Evolutionary conservation across 1,284 basidiomycete genomes (phyloP).

Genomic region (Kwoniella shivajii): DNA sequence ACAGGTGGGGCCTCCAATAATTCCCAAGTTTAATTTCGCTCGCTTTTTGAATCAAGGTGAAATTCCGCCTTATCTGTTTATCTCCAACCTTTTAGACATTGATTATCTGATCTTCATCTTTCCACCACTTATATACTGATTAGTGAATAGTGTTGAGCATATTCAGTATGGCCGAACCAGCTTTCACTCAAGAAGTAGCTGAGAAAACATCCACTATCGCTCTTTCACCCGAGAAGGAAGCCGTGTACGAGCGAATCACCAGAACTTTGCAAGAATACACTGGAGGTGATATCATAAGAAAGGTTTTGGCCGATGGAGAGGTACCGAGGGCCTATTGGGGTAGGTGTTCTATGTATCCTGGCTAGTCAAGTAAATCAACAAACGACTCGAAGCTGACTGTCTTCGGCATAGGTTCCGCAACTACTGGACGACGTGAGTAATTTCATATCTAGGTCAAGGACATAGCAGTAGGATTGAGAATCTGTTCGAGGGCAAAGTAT

Average conservation of each 20-base stretch:
- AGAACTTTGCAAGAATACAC: conserved; percentile 85
- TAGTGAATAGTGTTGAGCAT: background rate
- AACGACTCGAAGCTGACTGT: conserved; percentile 12
- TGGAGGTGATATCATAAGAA: conserved; percentile 79
- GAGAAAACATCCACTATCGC: conserved; percentile 30
- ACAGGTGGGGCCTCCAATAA: too few relatives aligned
- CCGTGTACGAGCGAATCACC: conserved; percentile 83
- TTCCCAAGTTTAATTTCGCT: too few relatives aligned
- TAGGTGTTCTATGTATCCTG: conserved; percentile 51
- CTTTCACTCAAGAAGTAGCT: conserved; percentile 21
- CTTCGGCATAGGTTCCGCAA: conserved; percentile 72
- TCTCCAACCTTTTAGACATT: too few relatives aligned
- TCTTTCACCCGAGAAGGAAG: conserved; percentile 54
- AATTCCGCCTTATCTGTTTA: too few relatives aligned
- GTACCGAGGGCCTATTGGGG: conserved; percentile 88
- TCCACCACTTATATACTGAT: background rate
- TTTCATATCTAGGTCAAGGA: background rate
- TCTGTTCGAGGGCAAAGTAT: background rate
- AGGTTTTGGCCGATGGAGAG: conserved; percentile 75
- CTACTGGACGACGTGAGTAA: conserved; percentile 86
- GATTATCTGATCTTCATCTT: background rate
- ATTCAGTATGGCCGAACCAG: conserved; percentile 30
- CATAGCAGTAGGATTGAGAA: background rate
- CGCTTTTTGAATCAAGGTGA: too few relatives aligned
- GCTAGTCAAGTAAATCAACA: background rate